Percentiles rank a stretch among this genome's conserved stretches.
phyloP scores from a whole-genome alignment of 208 protist genomes.

The Willaertia magna region DNA sequence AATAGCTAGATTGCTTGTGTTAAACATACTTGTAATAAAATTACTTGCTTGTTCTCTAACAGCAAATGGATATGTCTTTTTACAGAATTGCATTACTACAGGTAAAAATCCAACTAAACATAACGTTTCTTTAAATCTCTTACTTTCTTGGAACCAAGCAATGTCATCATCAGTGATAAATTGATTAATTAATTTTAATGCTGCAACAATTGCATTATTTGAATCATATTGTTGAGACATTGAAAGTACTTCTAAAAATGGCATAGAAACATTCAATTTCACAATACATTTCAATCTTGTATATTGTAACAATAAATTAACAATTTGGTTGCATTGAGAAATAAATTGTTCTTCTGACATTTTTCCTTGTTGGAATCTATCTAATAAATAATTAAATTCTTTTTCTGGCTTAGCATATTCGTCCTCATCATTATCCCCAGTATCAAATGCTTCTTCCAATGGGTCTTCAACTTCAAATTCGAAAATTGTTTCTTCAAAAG shows the following conservation, averaged over 20 bases:
- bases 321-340: background rate
- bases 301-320: background rate
- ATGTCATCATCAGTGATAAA: slow-evolving; percentile 29
- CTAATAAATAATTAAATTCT: background rate
- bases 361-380: background rate
- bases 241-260: background rate
- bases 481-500: background rate
- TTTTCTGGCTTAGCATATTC: background rate
- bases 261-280: background rate
- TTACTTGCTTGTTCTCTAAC: slow-evolving; percentile 36
- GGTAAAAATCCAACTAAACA: slow-evolving; percentile 50
- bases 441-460: background rate
- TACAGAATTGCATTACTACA: slow-evolving; percentile 37
- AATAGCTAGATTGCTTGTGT: slow-evolving; percentile 30
- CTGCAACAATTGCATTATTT: slow-evolving; percentile 6
- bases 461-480: background rate
- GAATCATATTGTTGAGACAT: slow-evolving; percentile 31
- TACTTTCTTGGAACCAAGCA: slow-evolving; percentile 31
- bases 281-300: background rate
- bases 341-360: background rate
- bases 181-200: slow-evolving; percentile 20
- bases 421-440: background rate
- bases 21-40: slow-evolving; percentile 42
- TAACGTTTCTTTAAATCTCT: slow-evolving; percentile 44
- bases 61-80: slow-evolving; percentile 13